A percentile compares a stretch with the other conserved stretches of the same genome.
Conservation (phyloP, 371 early-diverging fungal genomes). For the Circinella minor region DNA sequence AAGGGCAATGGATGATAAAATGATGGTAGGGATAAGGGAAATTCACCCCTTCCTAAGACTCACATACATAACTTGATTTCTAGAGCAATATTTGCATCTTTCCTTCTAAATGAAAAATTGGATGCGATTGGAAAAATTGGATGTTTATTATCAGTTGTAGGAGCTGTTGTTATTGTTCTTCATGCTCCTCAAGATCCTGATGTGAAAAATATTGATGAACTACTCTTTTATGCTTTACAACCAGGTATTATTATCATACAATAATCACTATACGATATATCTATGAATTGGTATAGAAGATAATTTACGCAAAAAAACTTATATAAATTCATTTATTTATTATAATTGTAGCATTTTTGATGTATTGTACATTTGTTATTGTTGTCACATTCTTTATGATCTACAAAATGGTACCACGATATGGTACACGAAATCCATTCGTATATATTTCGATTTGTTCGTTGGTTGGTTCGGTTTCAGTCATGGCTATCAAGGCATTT, state of each 20-base stretch:
- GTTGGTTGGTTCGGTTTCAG: conserved; percentile 86
- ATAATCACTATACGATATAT: no score
- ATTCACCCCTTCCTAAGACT: background rate
- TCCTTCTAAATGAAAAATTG: conserved; percentile 76
- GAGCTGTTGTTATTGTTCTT: conserved; percentile 85
- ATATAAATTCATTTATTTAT: background rate
- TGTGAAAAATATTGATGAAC: conserved; percentile 67
- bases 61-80: background rate
- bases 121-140: conserved; percentile 85
- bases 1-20: background rate
- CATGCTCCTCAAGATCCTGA: conserved; percentile 87
- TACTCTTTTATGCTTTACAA: conserved; percentile 75
- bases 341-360: conserved; percentile 67
- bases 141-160: conserved; percentile 87
- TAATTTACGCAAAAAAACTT: background rate
- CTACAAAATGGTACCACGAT: conserved; percentile 74
- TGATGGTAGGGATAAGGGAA: background rate
- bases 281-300: no score
- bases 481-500: conserved; percentile 90
- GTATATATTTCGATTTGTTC: conserved; percentile 93
- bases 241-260: conserved; percentile 40
- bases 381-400: conserved; percentile 74
- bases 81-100: conserved; percentile 43
- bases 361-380: conserved; percentile 75
- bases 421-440: conserved; percentile 79